Evolutionary conservation across 176 grass and related monocot species (phyloP).

Genomic region (Hsuehochloa calcarea): DNA sequence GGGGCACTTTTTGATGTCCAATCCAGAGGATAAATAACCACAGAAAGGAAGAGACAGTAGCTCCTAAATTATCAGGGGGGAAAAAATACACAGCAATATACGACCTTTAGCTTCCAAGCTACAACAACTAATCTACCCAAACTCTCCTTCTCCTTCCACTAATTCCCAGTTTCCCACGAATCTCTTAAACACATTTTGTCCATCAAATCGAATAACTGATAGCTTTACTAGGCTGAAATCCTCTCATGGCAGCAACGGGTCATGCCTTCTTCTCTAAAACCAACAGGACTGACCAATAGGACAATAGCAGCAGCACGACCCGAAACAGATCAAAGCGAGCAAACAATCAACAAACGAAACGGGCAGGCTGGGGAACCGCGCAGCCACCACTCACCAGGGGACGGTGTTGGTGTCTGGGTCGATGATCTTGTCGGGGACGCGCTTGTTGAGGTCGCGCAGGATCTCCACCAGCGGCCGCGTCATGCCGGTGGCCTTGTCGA

Average conservation of each 20-base stretch:
- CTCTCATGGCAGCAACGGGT: not conserved
- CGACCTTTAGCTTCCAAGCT: not conserved
- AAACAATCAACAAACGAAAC: not conserved
- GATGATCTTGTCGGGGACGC: slow-evolving; percentile 97
- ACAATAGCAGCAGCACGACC: not conserved
- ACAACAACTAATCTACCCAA: not conserved
- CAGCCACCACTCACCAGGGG: slow-evolving; percentile 52
- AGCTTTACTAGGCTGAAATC: not conserved
- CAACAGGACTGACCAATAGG: not conserved
- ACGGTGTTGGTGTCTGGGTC: slow-evolving; percentile 58
- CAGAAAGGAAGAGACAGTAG: not conserved
- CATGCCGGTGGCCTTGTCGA: slow-evolving; percentile 66
- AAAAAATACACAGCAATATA: not conserved
- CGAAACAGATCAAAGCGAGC: not conserved
- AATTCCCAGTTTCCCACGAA: not conserved
- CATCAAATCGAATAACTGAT: not conserved
- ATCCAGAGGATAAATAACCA: not conserved
- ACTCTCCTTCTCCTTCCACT: no score
- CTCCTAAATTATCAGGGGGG: not conserved
- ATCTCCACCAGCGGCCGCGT: slow-evolving; percentile 93
- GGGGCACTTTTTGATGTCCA: not conserved
- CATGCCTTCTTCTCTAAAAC: not conserved
- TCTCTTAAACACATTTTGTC: not conserved
- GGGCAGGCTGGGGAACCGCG: not conserved
- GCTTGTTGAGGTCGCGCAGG: slow-evolving; percentile 96